Percentiles rank a stretch among this genome's conserved stretches.
These are phyloP conservation scores for Aspergillus novoparasiticus DNA, from an alignment of 2,329 filamentous ascomycete genomes.

Conservation along the genomic window DNA sequence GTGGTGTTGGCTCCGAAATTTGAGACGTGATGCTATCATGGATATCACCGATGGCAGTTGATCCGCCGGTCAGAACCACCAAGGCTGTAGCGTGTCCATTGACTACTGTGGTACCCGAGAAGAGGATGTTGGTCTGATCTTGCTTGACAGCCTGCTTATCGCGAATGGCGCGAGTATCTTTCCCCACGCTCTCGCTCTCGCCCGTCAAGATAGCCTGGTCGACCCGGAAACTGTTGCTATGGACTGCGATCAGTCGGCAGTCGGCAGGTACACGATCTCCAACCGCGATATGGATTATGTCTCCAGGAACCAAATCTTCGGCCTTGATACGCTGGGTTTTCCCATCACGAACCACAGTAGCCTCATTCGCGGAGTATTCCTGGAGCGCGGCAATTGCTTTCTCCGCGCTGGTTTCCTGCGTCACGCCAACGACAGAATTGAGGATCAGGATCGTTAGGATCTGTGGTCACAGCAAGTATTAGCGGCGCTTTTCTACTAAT, in stretches of 20 bases:
- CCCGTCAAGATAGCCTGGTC: slow-evolving; percentile 97
- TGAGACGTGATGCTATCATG: slow-evolving; percentile 98
- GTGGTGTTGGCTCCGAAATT: slow-evolving; percentile 93
- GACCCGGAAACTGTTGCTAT: slow-evolving; percentile 96
- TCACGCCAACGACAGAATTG: slow-evolving; percentile 95
- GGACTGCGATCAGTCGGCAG: slow-evolving; percentile 83
- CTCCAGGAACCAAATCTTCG: slow-evolving; percentile 94
- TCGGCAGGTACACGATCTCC: slow-evolving; percentile 94
- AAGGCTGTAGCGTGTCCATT: slow-evolving; percentile 89
- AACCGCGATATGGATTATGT: slow-evolving; percentile 83
- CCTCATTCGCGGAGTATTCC: slow-evolving; percentile 98
- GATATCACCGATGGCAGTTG: slow-evolving; percentile 96
- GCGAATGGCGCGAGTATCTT: slow-evolving; percentile 69
- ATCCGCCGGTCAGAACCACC: slow-evolving; percentile 84
- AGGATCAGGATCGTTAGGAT: slow-evolving; percentile 96
- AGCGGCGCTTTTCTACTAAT: slow-evolving; percentile 16
- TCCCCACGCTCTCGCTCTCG: slow-evolving; percentile 95
- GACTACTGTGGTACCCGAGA: slow-evolving; percentile 96
- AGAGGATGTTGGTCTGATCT: slow-evolving; percentile 96
- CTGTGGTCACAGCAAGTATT: slow-evolving; percentile 46
- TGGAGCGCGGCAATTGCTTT: slow-evolving; percentile 97
- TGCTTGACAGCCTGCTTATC: slow-evolving; percentile 91
- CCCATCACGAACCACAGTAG: slow-evolving; percentile 87
- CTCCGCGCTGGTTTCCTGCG: slow-evolving; percentile 97
- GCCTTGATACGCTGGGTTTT: slow-evolving; percentile 82